Evolutionary conservation across 106 monocot genomes (phyloP).

Genomic region (Dendrobium officinale): DNA sequence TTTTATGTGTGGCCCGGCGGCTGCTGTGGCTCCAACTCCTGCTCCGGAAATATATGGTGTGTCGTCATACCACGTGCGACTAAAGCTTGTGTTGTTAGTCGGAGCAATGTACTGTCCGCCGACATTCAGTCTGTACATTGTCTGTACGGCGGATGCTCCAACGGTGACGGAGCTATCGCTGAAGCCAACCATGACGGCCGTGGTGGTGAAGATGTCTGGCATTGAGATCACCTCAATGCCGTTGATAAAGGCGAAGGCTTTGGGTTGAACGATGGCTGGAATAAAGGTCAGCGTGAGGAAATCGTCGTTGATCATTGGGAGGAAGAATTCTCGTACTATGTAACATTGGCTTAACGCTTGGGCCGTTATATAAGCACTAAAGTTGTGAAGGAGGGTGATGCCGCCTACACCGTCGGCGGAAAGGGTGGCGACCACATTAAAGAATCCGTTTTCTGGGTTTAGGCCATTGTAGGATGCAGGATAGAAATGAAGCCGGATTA

Average conservation of each 20-base stretch:
- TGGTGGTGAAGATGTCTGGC: constrained; percentile 45
- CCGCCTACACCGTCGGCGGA: constrained; percentile 6
- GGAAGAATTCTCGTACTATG: constrained; percentile 55
- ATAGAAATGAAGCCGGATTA: constrained; percentile 85
- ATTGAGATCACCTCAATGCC: constrained; percentile 84
- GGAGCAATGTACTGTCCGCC: constrained; percentile 25
- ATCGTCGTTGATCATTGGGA: constrained; percentile 27
- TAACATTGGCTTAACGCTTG: constrained; percentile 54
- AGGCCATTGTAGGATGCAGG: constrained; percentile 53
- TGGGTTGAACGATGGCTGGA: constrained; percentile 27
- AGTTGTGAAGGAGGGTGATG: constrained; percentile 71
- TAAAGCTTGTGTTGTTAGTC: constrained; percentile 13
- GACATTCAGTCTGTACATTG: constrained; percentile 73
- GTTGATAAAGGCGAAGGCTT: constrained; percentile 78
- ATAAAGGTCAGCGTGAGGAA: constrained; percentile 56
- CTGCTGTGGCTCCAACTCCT: constrained; percentile 1
- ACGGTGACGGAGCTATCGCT: constrained; percentile 21
- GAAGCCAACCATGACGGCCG: constrained; percentile 33
- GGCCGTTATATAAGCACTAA: constrained; percentile 67
- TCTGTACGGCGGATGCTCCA: constrained; percentile 31
- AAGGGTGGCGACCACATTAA: constrained; percentile 41
- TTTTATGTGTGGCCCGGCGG: constrained; percentile 6
- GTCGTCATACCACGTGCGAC: constrained; percentile 24
- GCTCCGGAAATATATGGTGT: constrained; percentile 11
- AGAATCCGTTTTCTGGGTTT: constrained; percentile 38